Evolutionary conservation across 257 asterid genomes (phyloP).

Genomic region (Mitragyna speciosa): DNA sequence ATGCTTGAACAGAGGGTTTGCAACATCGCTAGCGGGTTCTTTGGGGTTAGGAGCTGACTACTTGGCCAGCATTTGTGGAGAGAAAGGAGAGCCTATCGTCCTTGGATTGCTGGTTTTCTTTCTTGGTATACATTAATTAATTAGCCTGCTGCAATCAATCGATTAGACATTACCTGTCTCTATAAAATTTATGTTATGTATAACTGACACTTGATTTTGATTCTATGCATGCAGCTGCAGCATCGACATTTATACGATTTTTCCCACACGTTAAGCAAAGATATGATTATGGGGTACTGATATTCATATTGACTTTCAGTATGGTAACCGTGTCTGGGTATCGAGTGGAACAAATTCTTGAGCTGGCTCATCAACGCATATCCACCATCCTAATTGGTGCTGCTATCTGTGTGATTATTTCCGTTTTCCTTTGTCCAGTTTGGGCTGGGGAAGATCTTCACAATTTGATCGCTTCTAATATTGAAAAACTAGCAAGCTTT

Average conservation of each 20-base stretch:
- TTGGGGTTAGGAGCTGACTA: slow-evolving; percentile 76
- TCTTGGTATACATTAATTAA: slow-evolving; percentile 38
- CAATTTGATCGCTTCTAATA: slow-evolving; percentile 34
- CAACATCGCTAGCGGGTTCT: slow-evolving; percentile 71
- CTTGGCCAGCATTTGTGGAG: slow-evolving; percentile 59
- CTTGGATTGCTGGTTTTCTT: slow-evolving; percentile 61
- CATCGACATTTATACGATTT: slow-evolving; percentile 57
- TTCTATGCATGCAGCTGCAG: slow-evolving; percentile 43
- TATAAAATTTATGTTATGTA: no score
- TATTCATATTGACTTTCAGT: slow-evolving; percentile 71
- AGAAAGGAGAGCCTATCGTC: slow-evolving; percentile 62
- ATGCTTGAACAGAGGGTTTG: slow-evolving; percentile 67
- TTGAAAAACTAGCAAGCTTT: slow-evolving; percentile 54
- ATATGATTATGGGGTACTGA: slow-evolving; percentile 71
- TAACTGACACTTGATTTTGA: not conserved
- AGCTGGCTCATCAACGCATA: slow-evolving; percentile 62
- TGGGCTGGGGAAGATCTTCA: slow-evolving; percentile 95
- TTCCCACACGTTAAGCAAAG: slow-evolving; percentile 57
- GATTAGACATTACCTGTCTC: no score
- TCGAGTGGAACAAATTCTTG: slow-evolving; percentile 48
- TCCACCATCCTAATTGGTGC: slow-evolving; percentile 63
- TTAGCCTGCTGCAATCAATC: no score
- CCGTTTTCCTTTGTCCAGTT: slow-evolving; percentile 59
- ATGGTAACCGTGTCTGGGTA: slow-evolving; percentile 75
- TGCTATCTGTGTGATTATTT: slow-evolving; percentile 56